Evolutionary conservation across 345 rosid genomes (phyloP).

Genomic region (Melaleuca quinquenervia): DNA sequence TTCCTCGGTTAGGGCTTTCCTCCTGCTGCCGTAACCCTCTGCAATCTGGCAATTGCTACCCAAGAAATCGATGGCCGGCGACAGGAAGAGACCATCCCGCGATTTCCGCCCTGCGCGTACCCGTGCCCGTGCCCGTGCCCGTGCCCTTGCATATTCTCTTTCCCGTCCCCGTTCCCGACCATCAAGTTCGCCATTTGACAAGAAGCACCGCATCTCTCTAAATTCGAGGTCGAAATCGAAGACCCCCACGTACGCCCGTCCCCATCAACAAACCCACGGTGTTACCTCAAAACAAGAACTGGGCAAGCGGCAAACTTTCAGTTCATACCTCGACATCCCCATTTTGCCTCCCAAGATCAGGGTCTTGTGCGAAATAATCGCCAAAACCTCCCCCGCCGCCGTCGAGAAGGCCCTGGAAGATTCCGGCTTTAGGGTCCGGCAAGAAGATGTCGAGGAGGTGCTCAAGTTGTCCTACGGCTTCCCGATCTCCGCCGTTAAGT

Average conservation of each 20-base stretch:
- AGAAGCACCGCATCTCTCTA: neutral
- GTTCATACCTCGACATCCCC: slow-evolving; percentile 25
- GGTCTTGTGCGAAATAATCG: slow-evolving; percentile 33
- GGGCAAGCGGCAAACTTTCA: slow-evolving; percentile 14
- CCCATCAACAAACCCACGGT: neutral
- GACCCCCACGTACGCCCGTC: neutral
- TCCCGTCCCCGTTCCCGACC: neutral
- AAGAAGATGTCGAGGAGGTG: slow-evolving; percentile 35
- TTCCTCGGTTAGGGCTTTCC: neutral
- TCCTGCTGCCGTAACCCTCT: neutral
- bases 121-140: too few relatives aligned
- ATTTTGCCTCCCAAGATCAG: slow-evolving; percentile 22
- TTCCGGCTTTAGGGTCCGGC: slow-evolving; percentile 28
- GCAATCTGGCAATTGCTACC: neutral
- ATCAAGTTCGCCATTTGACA: neutral
- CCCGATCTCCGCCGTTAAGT: slow-evolving; percentile 49
- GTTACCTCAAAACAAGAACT: neutral
- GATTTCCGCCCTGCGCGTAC: neutral
- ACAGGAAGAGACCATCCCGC: neutral
- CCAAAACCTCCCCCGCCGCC: slow-evolving; percentile 29
- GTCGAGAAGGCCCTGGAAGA: slow-evolving; percentile 29
- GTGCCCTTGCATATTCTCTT: neutral
- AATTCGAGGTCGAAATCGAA: neutral
- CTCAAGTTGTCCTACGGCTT: slow-evolving; percentile 42
- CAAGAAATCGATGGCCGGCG: neutral